phyloP scores from a whole-genome alignment of 176 grass and related monocot genomes.

The Carex kokanica region DNA sequence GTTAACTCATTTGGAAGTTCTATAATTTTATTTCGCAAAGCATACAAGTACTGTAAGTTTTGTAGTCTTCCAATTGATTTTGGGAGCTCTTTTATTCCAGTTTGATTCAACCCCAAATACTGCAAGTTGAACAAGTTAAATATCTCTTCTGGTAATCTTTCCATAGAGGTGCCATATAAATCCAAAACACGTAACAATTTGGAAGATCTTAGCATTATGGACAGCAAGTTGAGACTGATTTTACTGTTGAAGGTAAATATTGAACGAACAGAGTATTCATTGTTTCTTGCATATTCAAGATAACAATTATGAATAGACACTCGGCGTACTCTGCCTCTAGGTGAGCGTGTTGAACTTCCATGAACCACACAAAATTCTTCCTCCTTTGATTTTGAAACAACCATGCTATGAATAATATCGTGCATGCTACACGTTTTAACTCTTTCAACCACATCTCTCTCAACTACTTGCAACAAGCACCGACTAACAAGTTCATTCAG shows the following conservation, averaged over 20 bases:
- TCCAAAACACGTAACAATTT: constrained; percentile 28
- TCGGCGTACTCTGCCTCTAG: constrained; percentile 1
- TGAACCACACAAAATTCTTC: background rate
- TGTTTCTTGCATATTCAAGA: background rate
- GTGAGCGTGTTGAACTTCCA: background rate
- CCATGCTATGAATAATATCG: background rate
- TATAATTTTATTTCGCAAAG: background rate
- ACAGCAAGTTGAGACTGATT: background rate
- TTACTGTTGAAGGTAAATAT: constrained; percentile 10
- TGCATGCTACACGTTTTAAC: background rate
- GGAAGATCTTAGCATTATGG: background rate
- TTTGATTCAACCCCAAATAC: constrained; percentile 31
- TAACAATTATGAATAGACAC: constrained; percentile 23
- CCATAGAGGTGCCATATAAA: constrained; percentile 1
- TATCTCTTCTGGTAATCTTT: constrained; percentile 27
- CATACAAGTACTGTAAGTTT: background rate
- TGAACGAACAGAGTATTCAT: constrained; percentile 17
- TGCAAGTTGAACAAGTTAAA: constrained; percentile 32
- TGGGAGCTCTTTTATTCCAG: constrained; percentile 23
- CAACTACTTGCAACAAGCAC: background rate
- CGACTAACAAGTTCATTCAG: constrained; percentile 2
- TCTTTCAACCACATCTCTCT: background rate
- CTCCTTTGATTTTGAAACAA: background rate
- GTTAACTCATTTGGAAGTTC: background rate
- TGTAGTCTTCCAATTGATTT: constrained; percentile 7